A percentile compares a stretch with the other conserved stretches of the same genome.
Evolutionary conservation across 306 rosid genomes (phyloP).

Genomic region (Sphenostylis stenocarpa): DNA sequence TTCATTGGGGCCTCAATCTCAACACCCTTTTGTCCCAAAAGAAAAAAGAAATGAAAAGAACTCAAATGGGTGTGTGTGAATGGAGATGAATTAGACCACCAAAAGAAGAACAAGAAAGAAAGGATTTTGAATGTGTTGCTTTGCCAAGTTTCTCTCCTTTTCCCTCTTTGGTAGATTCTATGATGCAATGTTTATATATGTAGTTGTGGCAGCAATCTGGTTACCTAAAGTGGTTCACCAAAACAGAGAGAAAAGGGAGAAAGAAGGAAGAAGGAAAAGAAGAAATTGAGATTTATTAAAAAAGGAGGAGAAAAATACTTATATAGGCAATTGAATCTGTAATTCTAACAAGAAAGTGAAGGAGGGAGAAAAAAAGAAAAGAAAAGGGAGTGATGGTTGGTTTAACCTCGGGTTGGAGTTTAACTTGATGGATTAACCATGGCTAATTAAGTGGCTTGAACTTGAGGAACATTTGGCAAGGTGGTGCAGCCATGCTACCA

Average conservation of each 20-base stretch:
- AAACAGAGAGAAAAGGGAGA: conserved; percentile 43
- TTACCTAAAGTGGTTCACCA: conserved; percentile 86
- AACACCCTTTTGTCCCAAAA: background rate
- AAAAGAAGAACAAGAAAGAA: background rate
- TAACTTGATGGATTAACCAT: conserved; percentile 52
- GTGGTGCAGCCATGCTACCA: conserved; percentile 87
- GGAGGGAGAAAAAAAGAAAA: background rate
- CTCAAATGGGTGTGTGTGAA: background rate
- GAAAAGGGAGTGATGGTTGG: background rate
- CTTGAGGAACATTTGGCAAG: conserved; percentile 73
- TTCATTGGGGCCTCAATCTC: conserved; percentile 48
- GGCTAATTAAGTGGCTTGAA: conserved; percentile 37
- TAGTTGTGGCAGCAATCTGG: conserved; percentile 37
- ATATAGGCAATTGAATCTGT: background rate
- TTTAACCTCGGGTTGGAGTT: conserved; percentile 36
- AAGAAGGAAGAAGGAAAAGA: conserved; percentile 5
- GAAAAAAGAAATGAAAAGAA: background rate
- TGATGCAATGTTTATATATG: conserved; percentile 21
- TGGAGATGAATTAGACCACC: background rate
- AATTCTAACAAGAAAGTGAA: background rate
- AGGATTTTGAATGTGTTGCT: background rate
- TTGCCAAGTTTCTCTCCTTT: conserved; percentile 2
- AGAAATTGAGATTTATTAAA: background rate
- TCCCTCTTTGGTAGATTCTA: conserved; percentile 26
- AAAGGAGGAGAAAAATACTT: background rate